Conservation (phyloP, 768 basidiomycete genomes). For the Trametes sanguinea region DNA sequence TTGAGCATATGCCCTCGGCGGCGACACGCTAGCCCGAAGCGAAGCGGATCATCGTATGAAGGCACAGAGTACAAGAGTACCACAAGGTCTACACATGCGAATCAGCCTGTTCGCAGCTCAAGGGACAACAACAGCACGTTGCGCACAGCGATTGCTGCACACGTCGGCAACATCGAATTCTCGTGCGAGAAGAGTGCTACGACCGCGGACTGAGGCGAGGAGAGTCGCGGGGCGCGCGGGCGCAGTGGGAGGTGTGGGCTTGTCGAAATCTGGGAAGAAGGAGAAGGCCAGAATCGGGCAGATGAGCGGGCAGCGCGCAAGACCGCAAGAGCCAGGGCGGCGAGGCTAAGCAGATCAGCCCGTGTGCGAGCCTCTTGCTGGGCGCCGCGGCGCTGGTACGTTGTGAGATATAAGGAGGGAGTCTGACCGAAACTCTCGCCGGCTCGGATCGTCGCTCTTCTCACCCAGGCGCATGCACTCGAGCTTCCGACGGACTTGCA, state of each 20-base stretch:
- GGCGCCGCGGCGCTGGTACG: neutral
- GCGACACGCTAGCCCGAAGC: neutral
- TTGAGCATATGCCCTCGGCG: conserved; percentile 6
- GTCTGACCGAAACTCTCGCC: neutral
- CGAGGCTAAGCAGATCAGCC: conserved; percentile 24
- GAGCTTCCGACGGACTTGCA: neutral
- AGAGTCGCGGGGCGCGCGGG: neutral
- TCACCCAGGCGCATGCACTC: neutral
- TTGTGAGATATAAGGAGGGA: conserved; percentile 1
- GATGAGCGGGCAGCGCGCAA: conserved; percentile 25
- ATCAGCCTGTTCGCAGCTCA: no score
- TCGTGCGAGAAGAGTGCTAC: no score
- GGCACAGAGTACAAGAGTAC: no score
- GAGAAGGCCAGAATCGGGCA: conserved; percentile 14
- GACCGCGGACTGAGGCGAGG: neutral
- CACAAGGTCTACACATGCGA: no score
- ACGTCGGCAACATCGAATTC: no score
- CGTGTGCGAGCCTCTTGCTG: conserved; percentile 6
- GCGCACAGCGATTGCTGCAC: no score
- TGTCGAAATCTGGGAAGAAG: conserved; percentile 5
- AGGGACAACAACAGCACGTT: no score
- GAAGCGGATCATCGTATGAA: no score
- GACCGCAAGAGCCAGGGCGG: conserved; percentile 13
- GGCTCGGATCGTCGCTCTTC: neutral
- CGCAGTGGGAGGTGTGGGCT: neutral